Evolutionary conservation across 495 filamentous ascomycete species (phyloP).

Genomic region (Neohortaea acidophila): DNA sequence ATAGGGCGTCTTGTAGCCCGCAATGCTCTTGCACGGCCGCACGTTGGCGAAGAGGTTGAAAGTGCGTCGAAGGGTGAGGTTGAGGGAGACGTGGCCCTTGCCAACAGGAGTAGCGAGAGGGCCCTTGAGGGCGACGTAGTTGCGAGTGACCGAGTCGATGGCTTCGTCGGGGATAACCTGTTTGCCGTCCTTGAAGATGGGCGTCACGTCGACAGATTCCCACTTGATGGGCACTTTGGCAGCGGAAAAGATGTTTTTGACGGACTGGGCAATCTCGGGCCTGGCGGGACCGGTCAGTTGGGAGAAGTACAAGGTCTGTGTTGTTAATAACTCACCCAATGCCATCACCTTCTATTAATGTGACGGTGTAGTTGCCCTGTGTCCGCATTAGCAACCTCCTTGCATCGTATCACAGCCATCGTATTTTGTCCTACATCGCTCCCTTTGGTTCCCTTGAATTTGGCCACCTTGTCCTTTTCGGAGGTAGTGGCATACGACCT

Average conservation of each 20-base stretch:
- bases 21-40: conserved; percentile 88
- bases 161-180: conserved; percentile 82
- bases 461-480: conserved; percentile 61
- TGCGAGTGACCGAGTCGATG: conserved; percentile 77
- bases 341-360: conserved; percentile 95
- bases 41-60: conserved; percentile 99
- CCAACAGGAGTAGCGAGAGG: conserved; percentile 93
- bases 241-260: conserved; percentile 94
- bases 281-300: neutral
- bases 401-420: conserved; percentile 19
- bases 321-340: conserved; percentile 42
- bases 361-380: conserved; percentile 88
- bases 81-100: conserved; percentile 97
- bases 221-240: conserved; percentile 88
- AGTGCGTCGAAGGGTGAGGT: conserved; percentile 91
- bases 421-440: conserved; percentile 56
- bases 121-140: conserved; percentile 93
- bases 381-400: neutral
- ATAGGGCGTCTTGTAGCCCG: conserved; percentile 96
- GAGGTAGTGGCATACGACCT: conserved; percentile 35
- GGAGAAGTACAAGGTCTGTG: conserved; percentile 28
- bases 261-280: conserved; percentile 78
- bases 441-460: conserved; percentile 81
- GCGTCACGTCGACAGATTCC: conserved; percentile 93
- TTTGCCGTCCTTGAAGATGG: conserved; percentile 79